These are phyloP conservation scores for Trichoderma endophyticum DNA, from an alignment of 2,329 filamentous ascomycete genomes.

Conservation along the genomic window DNA sequence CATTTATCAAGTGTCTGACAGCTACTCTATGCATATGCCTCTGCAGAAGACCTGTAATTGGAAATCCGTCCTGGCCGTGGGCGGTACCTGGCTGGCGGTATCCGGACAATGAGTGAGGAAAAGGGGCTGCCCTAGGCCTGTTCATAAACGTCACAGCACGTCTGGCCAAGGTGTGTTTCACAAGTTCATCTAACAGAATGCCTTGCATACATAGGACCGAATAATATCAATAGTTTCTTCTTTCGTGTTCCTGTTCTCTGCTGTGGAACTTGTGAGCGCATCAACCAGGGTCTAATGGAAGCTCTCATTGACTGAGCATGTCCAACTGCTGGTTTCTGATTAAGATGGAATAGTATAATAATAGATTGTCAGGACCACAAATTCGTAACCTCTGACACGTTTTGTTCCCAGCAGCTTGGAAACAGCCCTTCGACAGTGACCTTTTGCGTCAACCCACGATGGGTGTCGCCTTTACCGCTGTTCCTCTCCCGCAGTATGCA, in stretches of 20 bases:
- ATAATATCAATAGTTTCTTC: slow-evolving; percentile 13
- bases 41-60: not conserved
- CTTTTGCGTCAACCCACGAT: not conserved
- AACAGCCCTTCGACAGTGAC: not conserved
- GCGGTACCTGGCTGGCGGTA: not conserved
- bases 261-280: slow-evolving; percentile 12
- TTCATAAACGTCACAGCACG: slow-evolving; percentile 17
- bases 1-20: not conserved
- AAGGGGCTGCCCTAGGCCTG: not conserved
- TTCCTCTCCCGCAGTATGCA: not conserved
- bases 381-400: not conserved
- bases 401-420: not conserved
- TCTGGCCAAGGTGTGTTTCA: slow-evolving; percentile 17
- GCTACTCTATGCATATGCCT: not conserved
- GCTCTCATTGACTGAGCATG: not conserved
- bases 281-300: not conserved
- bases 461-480: not conserved
- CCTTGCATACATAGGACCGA: slow-evolving; percentile 15
- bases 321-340: not conserved
- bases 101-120: not conserved
- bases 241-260: slow-evolving; percentile 6
- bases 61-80: not conserved
- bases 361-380: not conserved
- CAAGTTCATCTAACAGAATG: not conserved
- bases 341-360: not conserved